These are phyloP conservation scores for Corchorus olitorius DNA, from an alignment of 345 rosid genomes.

Conservation along the genomic window DNA sequence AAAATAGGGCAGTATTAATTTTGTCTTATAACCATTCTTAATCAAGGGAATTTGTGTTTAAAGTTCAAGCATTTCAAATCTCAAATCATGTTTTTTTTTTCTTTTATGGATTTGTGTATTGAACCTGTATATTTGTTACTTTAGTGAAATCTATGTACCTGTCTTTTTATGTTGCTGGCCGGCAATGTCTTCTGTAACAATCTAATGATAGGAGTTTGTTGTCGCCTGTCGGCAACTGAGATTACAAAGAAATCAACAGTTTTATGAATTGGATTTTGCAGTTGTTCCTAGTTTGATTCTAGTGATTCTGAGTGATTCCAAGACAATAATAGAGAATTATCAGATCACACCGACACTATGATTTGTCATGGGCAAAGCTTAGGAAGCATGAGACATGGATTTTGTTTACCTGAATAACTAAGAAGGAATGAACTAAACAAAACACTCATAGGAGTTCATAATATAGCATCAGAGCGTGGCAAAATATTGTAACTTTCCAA, in stretches of 20 bases:
- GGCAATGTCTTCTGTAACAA: background rate
- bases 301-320: background rate
- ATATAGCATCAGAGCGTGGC: background rate
- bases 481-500: background rate
- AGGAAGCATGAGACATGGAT: background rate
- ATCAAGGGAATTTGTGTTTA: background rate
- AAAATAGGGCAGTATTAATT: background rate
- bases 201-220: background rate
- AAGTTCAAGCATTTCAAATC: background rate
- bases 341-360: background rate
- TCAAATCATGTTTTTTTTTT: background rate
- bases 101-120: background rate
- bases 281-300: background rate
- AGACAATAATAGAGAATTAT: background rate
- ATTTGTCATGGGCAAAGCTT: background rate
- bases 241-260: constrained; percentile 5
- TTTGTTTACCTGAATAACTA: background rate
- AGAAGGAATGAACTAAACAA: background rate
- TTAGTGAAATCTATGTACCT: background rate
- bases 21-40: constrained; percentile 1
- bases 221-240: background rate
- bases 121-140: too few species aligned
- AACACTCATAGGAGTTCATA: background rate
- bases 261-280: background rate
- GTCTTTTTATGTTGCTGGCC: background rate